Base-by-base conservation (phyloP, 2,329 filamentous ascomycete genomes). In the Pseudogymnoascus sp. region DNA sequence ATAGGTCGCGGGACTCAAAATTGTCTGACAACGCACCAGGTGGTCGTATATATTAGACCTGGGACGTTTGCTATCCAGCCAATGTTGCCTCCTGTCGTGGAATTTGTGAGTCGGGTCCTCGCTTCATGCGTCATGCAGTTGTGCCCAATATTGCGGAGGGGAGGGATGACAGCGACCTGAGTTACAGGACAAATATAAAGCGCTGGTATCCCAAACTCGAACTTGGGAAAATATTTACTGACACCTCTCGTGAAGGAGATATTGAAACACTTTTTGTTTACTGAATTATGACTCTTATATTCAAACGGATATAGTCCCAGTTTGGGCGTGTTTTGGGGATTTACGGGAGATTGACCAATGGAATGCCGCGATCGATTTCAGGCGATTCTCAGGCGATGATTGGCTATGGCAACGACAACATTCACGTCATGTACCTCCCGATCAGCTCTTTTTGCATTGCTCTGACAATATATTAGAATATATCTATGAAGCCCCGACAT, bases 71-170 rank as follows among this genome's bases (percentile, higher is more conserved):
- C 5, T 53, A 9, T 34, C 49, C 49, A 56, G 49, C 49, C 49
- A 56, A 56, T 56, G 49, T 34, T 56, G 49, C 18, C 16, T 56
- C 18, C 16, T 56, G 16, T 56, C 28, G 49, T 56, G 49, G 49
- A 34, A 56, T 56, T 56, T 34, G 3, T 36, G 28, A 34, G 49
- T 56, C 49, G 49, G 49, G 49, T 56, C 49, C 18, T 34, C 16
- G 28, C 49, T 56, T 56, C 49, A 56, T 56, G 49, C 49, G 49
- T 56, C 49, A 56, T 56, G 49, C 49, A 31, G n/a, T 28, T 18
- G 16, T 56, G 49, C 49, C 49, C 49, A 56, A 56, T 56, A 56
- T 56, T 56, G 49, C 18, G 49, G 28, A 34, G 25, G 49, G 49
- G 49, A 16, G 9, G 49, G 49, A 56, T 56, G 49, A 34, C 49